These are phyloP conservation scores for Chlorella variabilis DNA, from an alignment of 163 green algal genomes.

Conservation along the genomic window DNA sequence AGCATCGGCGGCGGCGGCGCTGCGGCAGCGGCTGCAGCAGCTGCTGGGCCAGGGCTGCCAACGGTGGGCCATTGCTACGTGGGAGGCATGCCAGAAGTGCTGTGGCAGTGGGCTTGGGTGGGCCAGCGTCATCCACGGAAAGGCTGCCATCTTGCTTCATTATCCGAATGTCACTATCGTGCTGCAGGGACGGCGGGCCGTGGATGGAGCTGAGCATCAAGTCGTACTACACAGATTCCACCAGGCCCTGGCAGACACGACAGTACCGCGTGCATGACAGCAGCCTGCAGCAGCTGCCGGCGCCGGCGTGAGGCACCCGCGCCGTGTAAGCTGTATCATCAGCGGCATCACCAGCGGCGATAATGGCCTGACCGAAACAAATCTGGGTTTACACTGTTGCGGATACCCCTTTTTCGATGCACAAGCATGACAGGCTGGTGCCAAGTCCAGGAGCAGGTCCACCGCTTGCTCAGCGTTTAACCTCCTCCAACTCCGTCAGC, in stretches of 20 bases:
- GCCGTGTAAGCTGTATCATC: not conserved
- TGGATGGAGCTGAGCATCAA: slow-evolving; percentile 41
- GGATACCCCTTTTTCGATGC: too few species aligned
- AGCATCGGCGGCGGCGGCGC: not conserved
- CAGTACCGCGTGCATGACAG: slow-evolving; percentile 41
- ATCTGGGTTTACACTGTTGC: too few species aligned
- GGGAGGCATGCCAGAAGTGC: too few species aligned
- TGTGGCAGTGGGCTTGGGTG: too few species aligned
- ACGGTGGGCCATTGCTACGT: slow-evolving; percentile 9
- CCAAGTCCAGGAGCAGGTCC: too few species aligned
- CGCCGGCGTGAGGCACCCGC: too few species aligned
- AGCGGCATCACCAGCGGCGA: not conserved
- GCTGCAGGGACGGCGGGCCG: slow-evolving; percentile 22
- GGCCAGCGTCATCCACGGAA: too few species aligned
- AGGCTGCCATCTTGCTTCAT: too few species aligned
- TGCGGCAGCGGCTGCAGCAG: not conserved
- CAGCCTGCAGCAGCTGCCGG: not conserved
- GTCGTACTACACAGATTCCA: slow-evolving; percentile 17
- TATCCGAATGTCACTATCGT: too few species aligned
- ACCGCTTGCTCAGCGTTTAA: slow-evolving; percentile 22
- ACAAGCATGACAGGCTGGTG: too few species aligned
- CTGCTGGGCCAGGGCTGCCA: slow-evolving; percentile 34
- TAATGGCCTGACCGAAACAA: too few species aligned
- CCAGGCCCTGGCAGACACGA: slow-evolving; percentile 3
- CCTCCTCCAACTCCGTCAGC: slow-evolving; percentile 75